Evolutionary conservation across 2,329 filamentous ascomycete species (phyloP), one percentile per base, ranked within the genome.

Genomic region (Hypoxylon sp.): DNA sequence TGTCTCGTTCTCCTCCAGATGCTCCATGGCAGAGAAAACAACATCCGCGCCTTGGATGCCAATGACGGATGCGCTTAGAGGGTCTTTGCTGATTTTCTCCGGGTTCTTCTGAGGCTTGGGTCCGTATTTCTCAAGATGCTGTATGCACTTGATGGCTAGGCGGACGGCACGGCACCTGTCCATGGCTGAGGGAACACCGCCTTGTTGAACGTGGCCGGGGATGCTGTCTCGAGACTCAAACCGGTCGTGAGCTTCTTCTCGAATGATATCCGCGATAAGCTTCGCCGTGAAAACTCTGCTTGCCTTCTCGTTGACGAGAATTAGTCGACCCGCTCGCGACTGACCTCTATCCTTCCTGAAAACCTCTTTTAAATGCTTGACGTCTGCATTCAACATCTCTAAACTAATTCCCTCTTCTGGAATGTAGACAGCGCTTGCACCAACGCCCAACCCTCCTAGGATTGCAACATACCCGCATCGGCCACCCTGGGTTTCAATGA

Each of bases 401-500:
- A 99, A 89, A 78, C 91, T 92, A 80, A 99, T 93, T 5, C 96
- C 96, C 81, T 99, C 94, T 80, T 99, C 96, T 1, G 96, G 96
- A 4, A 95, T 98, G 81, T 99, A 99, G 11, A 98, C 94, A 0
- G 95, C 94, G 13, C 92, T 87, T 7, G 96, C 96, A 60, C 96
- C 96, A 14, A 98, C 93, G n/a, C 91, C 90, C 13, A 99, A 88
- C 53, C 95, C 96, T 13, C 92, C 94, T 61, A 98, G 87, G 0
- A 93, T 97, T 28, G 95, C 95, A 65, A 98, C 89, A 80, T 98
- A 99, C 19, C 96, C 96, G 3, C 93, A 98, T 63, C 93, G 90
- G 36, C 96, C 96, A 75, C 96, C 96, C 82, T 99, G 96, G 0
- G 96, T 98, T 82, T 99, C 96, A 60, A 99, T 95, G 58, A 99